These are phyloP conservation scores for Trichophaea hybrida DNA, from an alignment of 2,329 filamentous ascomycete species.

Conservation along the genomic window DNA sequence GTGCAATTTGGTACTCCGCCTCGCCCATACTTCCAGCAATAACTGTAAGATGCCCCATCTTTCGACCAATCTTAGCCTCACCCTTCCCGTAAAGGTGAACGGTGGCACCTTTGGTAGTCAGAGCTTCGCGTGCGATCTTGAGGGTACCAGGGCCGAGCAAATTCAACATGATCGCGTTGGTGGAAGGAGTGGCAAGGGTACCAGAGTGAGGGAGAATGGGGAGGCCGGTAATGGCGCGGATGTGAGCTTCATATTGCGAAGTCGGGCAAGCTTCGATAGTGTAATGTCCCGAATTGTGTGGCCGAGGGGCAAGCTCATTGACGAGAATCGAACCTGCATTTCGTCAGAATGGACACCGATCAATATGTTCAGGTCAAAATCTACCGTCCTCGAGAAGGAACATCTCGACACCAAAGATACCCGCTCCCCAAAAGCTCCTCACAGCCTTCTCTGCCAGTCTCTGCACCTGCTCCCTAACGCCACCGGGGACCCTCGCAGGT, in stretches of 20 bases:
- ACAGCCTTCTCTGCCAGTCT: constrained; percentile 67
- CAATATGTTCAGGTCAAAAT: constrained; percentile 10
- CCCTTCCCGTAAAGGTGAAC: constrained; percentile 88
- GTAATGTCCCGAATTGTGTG: constrained; percentile 88
- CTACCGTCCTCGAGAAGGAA: constrained; percentile 63
- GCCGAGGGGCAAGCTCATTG: constrained; percentile 73
- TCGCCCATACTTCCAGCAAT: constrained; percentile 53
- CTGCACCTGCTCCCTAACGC: constrained; percentile 51
- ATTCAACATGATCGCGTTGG: constrained; percentile 40
- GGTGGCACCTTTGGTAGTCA: constrained; percentile 44
- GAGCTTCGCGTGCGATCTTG: constrained; percentile 41
- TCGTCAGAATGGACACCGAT: background rate
- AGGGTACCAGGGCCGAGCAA: constrained; percentile 48
- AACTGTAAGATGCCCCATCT: constrained; percentile 89
- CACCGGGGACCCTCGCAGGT: constrained; percentile 57
- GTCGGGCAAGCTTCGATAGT: constrained; percentile 83
- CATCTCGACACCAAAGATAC: constrained; percentile 93
- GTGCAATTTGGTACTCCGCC: constrained; percentile 53
- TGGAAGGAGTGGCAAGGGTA: constrained; percentile 33
- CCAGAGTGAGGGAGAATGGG: constrained; percentile 43
- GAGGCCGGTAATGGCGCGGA: constrained; percentile 63
- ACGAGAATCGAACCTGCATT: constrained; percentile 49
- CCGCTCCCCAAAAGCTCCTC: constrained; percentile 66
- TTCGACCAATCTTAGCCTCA: constrained; percentile 68
- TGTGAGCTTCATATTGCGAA: constrained; percentile 84